Evolutionary conservation across 148 eudicot genomes (phyloP).

Genomic region (Rhododendron henanense): DNA sequence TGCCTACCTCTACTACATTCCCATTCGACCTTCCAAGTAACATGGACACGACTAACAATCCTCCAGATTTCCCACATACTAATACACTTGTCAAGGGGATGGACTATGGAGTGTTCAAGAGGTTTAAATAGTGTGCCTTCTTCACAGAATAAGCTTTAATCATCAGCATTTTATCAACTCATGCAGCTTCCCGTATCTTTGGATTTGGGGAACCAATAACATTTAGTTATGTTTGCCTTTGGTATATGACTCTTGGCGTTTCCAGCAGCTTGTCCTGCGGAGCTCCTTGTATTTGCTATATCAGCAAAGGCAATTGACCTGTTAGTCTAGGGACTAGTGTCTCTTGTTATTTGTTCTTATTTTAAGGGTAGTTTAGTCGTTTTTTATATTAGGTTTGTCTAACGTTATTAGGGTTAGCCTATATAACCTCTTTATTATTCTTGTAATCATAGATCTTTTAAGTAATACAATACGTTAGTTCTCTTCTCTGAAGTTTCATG

Average conservation of each 20-base stretch:
- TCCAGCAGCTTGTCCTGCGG: constrained; percentile 33
- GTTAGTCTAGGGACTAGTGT: too few species aligned
- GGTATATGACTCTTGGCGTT: constrained; percentile 47
- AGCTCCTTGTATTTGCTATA: too few species aligned
- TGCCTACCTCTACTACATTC: neutral
- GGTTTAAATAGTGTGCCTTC: neutral
- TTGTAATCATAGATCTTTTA: too few species aligned
- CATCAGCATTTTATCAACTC: neutral
- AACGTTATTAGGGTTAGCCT: too few species aligned
- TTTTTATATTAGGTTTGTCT: too few species aligned
- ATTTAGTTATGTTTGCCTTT: constrained; percentile 39
- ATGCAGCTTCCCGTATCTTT: constrained; percentile 28
- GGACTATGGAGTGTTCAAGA: neutral
- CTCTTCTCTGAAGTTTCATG: too few species aligned
- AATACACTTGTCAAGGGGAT: neutral
- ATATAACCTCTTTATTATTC: too few species aligned
- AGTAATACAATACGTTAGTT: too few species aligned
- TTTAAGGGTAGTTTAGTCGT: too few species aligned
- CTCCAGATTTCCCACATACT: neutral
- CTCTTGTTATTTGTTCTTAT: too few species aligned
- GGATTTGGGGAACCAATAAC: constrained; percentile 45
- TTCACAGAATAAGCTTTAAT: neutral
- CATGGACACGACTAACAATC: too few species aligned
- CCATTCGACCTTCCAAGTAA: neutral
- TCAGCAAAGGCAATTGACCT: too few species aligned